phyloP scores from a whole-genome alignment of 2,329 filamentous ascomycete genomes.

The Dendrostoma leiphaemia region DNA sequence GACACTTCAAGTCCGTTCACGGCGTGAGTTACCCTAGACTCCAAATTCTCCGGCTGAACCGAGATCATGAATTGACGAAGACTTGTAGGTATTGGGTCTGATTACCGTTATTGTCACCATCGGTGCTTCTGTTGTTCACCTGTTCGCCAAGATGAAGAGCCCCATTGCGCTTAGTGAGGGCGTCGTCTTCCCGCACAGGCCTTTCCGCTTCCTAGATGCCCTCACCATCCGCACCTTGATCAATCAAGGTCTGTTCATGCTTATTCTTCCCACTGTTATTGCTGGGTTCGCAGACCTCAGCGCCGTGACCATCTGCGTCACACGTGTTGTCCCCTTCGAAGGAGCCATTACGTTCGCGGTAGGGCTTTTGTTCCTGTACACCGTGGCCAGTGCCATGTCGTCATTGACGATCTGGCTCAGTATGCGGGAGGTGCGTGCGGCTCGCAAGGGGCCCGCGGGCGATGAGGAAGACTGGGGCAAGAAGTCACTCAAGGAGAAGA shows the following conservation, averaged over 20 bases:
- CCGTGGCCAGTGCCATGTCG: slow-evolving; percentile 23
- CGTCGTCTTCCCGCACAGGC: background rate
- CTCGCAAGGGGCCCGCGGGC: slow-evolving; percentile 5
- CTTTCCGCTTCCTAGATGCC: slow-evolving; percentile 1
- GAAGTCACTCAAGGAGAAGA: background rate
- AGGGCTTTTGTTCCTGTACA: slow-evolving; percentile 22
- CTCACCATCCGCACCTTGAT: slow-evolving; percentile 17
- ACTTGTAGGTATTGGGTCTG: slow-evolving; percentile 30
- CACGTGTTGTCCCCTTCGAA: slow-evolving; percentile 27
- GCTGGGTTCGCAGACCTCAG: slow-evolving; percentile 30
- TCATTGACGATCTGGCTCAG: slow-evolving; percentile 22
- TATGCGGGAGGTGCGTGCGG: background rate
- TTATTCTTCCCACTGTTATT: slow-evolving; percentile 23
- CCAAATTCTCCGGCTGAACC: too few relatives aligned
- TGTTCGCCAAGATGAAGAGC: slow-evolving; percentile 22
- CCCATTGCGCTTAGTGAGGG: background rate
- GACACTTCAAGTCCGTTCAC: slow-evolving; percentile 29
- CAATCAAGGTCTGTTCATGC: slow-evolving; percentile 28
- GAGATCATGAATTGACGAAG: too few relatives aligned
- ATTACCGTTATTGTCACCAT: slow-evolving; percentile 26
- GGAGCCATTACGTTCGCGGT: slow-evolving; percentile 25
- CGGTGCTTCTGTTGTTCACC: slow-evolving; percentile 23
- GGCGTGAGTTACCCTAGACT: slow-evolving; percentile 24
- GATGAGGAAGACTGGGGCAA: slow-evolving; percentile 5
- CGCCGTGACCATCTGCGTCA: slow-evolving; percentile 27